Conservation (phyloP, 164 flowering plant genomes). For the Litsea cubeba region DNA sequence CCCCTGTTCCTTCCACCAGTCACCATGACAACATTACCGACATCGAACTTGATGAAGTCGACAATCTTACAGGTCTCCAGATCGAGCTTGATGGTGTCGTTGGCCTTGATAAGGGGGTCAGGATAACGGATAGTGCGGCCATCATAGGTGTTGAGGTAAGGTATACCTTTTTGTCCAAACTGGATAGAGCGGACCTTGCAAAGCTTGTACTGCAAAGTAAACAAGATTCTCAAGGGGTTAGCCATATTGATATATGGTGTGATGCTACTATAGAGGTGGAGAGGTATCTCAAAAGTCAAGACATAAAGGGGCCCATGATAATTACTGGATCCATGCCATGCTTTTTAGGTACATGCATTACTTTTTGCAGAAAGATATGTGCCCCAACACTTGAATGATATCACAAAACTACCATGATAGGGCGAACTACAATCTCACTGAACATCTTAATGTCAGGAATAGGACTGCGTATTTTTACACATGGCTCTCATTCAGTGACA, state of each 20-base stretch:
- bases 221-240: neutral
- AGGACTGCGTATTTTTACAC: no score
- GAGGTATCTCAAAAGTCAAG: neutral
- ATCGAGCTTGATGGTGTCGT: slow-evolving; percentile 78
- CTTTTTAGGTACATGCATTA: no score
- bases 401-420: neutral
- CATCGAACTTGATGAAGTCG: slow-evolving; percentile 81
- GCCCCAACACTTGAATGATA: neutral
- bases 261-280: neutral
- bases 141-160: slow-evolving; percentile 77
- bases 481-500: no score
- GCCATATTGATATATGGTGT: neutral
- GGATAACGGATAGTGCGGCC: slow-evolving; percentile 91
- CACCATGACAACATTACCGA: slow-evolving; percentile 85
- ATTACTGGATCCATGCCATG: neutral
- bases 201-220: slow-evolving; percentile 52
- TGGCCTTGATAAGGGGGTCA: slow-evolving; percentile 78
- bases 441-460: no score
- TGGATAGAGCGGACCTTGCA: slow-evolving; percentile 72
- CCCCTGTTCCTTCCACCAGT: slow-evolving; percentile 87
- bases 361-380: neutral
- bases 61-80: slow-evolving; percentile 57
- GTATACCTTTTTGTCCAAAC: slow-evolving; percentile 73
- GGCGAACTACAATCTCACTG: neutral
- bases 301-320: neutral